phyloP scores from a whole-genome alignment of 1,139 yeast genomes.

The Protomyces lactucae-debilis region DNA sequence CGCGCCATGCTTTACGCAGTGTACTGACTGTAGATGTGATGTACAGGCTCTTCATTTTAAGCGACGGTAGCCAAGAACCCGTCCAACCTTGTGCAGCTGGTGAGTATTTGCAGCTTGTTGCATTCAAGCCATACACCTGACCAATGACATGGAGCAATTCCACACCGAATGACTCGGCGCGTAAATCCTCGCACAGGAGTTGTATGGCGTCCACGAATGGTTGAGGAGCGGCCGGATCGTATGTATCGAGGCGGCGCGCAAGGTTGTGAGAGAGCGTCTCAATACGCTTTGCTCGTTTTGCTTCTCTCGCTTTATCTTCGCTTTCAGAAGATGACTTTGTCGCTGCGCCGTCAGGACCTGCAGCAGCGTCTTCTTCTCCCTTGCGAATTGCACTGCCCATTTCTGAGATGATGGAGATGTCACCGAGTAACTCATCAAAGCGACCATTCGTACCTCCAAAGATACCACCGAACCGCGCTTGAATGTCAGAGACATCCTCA shows the following conservation, averaged over 20 bases:
- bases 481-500: slow-evolving; percentile 22
- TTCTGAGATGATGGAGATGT: slow-evolving; percentile 71
- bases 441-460: slow-evolving; percentile 78
- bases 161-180: slow-evolving; percentile 86
- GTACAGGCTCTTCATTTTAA: slow-evolving; percentile 17
- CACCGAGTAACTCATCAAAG: slow-evolving; percentile 80
- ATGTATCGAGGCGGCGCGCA: slow-evolving; percentile 57
- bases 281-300: slow-evolving; percentile 65
- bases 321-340: slow-evolving; percentile 51
- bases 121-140: slow-evolving; percentile 50
- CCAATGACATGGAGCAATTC: slow-evolving; percentile 85
- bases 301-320: slow-evolving; percentile 35
- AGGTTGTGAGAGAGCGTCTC: slow-evolving; percentile 58
- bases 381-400: slow-evolving; percentile 64
- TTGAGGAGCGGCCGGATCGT: slow-evolving; percentile 58
- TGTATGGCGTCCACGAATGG: slow-evolving; percentile 72
- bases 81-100: slow-evolving; percentile 26
- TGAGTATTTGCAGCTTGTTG: slow-evolving; percentile 14
- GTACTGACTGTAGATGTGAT: slow-evolving; percentile 21
- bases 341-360: slow-evolving; percentile 41
- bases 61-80: slow-evolving; percentile 18
- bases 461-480: slow-evolving; percentile 55
- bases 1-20: slow-evolving; percentile 20
- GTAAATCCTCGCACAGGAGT: slow-evolving; percentile 71
- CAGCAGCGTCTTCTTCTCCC: slow-evolving; percentile 39